phyloP scores from a whole-genome alignment of 306 rosid genomes.

The Quercus berberidifolia region DNA sequence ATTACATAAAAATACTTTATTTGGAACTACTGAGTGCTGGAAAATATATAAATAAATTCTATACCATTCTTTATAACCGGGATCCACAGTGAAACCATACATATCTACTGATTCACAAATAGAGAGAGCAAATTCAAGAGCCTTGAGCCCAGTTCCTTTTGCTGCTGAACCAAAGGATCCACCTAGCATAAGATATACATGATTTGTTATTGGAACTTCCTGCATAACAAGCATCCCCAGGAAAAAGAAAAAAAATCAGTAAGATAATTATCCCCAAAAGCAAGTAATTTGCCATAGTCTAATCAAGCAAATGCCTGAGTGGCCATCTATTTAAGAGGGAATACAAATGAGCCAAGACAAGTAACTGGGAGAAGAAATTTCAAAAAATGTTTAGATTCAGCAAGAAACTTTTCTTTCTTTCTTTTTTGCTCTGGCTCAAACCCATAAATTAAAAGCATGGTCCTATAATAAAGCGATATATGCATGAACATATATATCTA shows the following conservation, averaged over 20 bases:
- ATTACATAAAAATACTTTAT: conserved; percentile 3
- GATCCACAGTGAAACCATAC: conserved; percentile 99
- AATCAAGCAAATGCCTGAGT: background rate
- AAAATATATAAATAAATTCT: background rate
- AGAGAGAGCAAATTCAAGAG: conserved; percentile 96
- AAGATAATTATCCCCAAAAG: background rate
- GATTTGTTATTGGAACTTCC: conserved; percentile 88
- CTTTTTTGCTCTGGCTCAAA: background rate
- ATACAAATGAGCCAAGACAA: background rate
- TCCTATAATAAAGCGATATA: background rate
- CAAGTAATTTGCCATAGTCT: background rate
- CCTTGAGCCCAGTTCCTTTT: conserved; percentile 98
- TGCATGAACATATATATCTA: background rate
- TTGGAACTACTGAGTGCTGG: conserved; percentile 8
- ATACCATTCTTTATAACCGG: conserved; percentile 98
- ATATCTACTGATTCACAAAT: conserved; percentile 94
- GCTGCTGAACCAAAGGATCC: conserved; percentile 97
- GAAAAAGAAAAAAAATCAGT: background rate
- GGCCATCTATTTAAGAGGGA: background rate
- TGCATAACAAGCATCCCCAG: conserved; percentile 44
- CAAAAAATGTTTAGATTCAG: background rate
- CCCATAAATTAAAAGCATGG: background rate
- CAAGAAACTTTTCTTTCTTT: background rate
- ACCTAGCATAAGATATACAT: conserved; percentile 92
- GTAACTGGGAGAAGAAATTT: background rate